Conservation (phyloP, 78 protist species). For the Polysphondylium violaceum region DNA sequence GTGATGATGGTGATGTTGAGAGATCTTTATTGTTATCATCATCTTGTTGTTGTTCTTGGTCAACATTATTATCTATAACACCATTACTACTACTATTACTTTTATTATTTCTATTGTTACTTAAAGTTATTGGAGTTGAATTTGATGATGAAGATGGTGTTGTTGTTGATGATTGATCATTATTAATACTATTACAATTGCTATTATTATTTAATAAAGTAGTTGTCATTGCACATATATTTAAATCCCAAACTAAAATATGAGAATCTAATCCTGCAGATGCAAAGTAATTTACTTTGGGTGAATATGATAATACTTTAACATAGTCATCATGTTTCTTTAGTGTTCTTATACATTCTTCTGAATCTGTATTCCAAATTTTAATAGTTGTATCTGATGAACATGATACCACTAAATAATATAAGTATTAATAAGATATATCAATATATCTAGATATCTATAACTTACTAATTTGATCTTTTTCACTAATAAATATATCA, state of each 20-base stretch:
- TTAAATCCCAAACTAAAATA: slow-evolving; percentile 66
- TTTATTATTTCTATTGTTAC: neutral
- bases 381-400: slow-evolving; percentile 72
- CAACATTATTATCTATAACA: neutral
- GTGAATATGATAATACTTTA: slow-evolving; percentile 61
- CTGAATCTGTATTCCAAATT: slow-evolving; percentile 44
- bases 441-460: neutral
- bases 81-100: neutral
- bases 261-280: slow-evolving; percentile 73
- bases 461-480: slow-evolving; percentile 45
- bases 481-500: slow-evolving; percentile 34
- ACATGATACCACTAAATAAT: slow-evolving; percentile 46
- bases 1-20: neutral
- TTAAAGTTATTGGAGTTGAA: neutral
- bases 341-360: slow-evolving; percentile 10
- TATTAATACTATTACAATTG: neutral
- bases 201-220: neutral
- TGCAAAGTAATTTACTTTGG: slow-evolving; percentile 37
- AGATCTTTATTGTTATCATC: neutral
- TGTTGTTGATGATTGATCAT: neutral
- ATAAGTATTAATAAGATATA: neutral
- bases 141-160: neutral
- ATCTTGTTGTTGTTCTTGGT: neutral
- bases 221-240: neutral
- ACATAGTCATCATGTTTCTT: slow-evolving; percentile 75